Evolutionary conservation across 257 asterid species (phyloP).

Genomic region (Nicotiana obtusifolia): DNA sequence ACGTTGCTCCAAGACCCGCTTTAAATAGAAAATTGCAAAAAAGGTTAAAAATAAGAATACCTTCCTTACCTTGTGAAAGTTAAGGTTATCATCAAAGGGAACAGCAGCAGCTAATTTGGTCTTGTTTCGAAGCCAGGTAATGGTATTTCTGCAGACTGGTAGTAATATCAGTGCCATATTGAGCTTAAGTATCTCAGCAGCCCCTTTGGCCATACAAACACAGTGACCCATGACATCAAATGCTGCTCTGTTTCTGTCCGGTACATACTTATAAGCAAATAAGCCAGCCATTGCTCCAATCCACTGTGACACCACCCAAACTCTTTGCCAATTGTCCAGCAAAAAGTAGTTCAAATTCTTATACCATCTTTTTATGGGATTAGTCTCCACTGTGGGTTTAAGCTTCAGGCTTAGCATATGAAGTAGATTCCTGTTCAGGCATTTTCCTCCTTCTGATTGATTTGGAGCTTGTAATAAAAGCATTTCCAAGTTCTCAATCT

Average conservation of each 20-base stretch:
- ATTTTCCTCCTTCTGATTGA: constrained; percentile 35
- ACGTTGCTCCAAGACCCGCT: too few relatives aligned
- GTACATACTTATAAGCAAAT: constrained; percentile 63
- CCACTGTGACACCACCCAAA: constrained; percentile 89
- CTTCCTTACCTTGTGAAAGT: constrained; percentile 70
- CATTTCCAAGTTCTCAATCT: constrained; percentile 81
- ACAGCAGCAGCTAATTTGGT: constrained; percentile 52
- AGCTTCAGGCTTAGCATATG: constrained; percentile 83
- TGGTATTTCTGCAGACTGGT: constrained; percentile 83
- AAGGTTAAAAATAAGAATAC: too few relatives aligned
- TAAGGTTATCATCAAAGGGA: constrained; percentile 81
- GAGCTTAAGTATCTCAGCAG: constrained; percentile 83
- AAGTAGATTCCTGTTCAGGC: constrained; percentile 62
- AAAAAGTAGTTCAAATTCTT: constrained; percentile 48
- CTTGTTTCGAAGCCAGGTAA: constrained; percentile 88
- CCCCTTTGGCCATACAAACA: constrained; percentile 89
- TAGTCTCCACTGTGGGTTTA: constrained; percentile 44
- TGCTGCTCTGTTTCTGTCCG: constrained; percentile 47
- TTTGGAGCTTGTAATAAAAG: constrained; percentile 68
- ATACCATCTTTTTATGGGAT: constrained; percentile 40
- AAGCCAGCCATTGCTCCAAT: constrained; percentile 74
- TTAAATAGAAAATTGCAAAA: too few relatives aligned
- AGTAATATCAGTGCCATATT: constrained; percentile 85
- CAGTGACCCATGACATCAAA: constrained; percentile 75
- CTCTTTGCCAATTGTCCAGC: constrained; percentile 84